Evolutionary conservation across 345 rosid genomes (phyloP).

Genomic region (Pugionium cornutum): DNA sequence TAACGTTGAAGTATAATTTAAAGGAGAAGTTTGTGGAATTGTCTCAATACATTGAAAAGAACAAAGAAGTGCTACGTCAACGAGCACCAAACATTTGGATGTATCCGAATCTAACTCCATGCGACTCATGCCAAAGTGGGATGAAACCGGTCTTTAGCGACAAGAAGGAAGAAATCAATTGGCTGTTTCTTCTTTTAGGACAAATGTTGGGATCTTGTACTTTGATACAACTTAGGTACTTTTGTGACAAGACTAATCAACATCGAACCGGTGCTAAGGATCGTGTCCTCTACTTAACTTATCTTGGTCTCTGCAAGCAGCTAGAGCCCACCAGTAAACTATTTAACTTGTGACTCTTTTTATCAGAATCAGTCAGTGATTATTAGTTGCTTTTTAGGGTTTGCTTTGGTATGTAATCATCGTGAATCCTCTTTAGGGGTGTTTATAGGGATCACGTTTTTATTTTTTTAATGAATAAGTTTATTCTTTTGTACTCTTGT

Average conservation of each 20-base stretch:
- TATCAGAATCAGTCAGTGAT: not conserved
- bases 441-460: not conserved
- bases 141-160: conserved; percentile 55
- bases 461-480: not conserved
- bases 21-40: conserved; percentile 52
- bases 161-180: conserved; percentile 61
- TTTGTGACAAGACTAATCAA: conserved; percentile 58
- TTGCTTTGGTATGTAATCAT: conserved; percentile 2
- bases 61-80: conserved; percentile 49
- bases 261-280: conserved; percentile 84
- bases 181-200: conserved; percentile 87
- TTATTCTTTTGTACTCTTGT: not conserved
- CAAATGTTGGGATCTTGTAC: conserved; percentile 74
- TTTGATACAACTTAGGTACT: conserved; percentile 66
- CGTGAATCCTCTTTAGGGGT: not conserved
- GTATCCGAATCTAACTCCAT: conserved; percentile 49
- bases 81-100: conserved; percentile 67
- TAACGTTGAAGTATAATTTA: conserved; percentile 52
- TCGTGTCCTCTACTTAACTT: conserved; percentile 61
- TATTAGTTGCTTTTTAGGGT: not conserved
- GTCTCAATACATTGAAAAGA: conserved; percentile 41
- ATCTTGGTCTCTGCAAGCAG: conserved; percentile 60
- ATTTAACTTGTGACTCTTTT: not conserved
- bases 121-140: conserved; percentile 50
- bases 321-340: conserved; percentile 49